Evolutionary conservation across 768 basidiomycete species (phyloP), one percentile per base, ranked within the genome.

Genomic region (Xanthoconium purpureum): DNA sequence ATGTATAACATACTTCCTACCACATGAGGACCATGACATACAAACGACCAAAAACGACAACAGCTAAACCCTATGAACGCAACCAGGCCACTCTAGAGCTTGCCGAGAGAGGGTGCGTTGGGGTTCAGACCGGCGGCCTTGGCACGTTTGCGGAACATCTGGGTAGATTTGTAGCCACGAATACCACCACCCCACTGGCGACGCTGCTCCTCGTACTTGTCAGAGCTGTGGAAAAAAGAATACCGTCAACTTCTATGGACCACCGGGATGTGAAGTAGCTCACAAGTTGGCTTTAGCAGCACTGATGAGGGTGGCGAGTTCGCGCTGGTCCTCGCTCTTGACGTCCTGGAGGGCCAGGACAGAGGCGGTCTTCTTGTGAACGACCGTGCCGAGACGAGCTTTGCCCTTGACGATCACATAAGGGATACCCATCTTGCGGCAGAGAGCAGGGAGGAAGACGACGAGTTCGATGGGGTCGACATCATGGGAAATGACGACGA

Each of bases 391-490:
- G 68, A 98, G 91, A 72, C 96, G 91, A 54, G 96, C 93, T 79
- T 98, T 98, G 78, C 91, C 89, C 80, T 98, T 98, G 66, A 96
- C 94, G 63, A 99, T 97, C 62, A 94, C 92, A 77, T 98, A 98
- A 39, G 95, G 95, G 35, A 98, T 90, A 74, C 95, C 95, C 95
- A 98, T 98, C 87, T 98, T 98, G 76, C 94, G 88, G 81, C 96
- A 98, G 58, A 98, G 87, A 53, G 96, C 94, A 54, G 96, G 96
- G 57, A 98, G 83, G 88, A 92, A 98, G 76, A 99, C 85, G 63
- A 99, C 96, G 67, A 99, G 89, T 78, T 99, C 96, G 62, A 98
- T 97, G 40, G 96, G 96, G 82, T 99, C 96, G 58, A 99, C 96
- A 73, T 98, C 95, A 73, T 98, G 93, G 37, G 91, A 94, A 63